phyloP scores from a whole-genome alignment of 129 eudicot genomes.

The Artemisia annua region DNA sequence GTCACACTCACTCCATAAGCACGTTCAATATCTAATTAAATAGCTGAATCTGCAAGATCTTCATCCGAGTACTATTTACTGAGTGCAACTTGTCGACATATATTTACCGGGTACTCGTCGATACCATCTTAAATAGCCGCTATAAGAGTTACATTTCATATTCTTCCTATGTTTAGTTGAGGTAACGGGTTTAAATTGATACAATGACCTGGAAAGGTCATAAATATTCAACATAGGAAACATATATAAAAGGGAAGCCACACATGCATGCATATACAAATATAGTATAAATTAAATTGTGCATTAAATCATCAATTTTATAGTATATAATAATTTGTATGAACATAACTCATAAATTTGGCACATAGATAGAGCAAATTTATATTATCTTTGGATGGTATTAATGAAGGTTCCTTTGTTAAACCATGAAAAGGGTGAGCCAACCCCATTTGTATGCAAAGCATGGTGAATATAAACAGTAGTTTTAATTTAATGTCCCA shows the following conservation, averaged over 20 bases:
- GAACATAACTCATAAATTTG: conserved; percentile 38
- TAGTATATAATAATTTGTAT: conserved; percentile 16
- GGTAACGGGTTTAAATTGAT: neutral
- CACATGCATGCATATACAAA: conserved; percentile 12
- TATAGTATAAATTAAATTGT: neutral
- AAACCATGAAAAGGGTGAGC: conserved; percentile 5
- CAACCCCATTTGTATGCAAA: conserved; percentile 36
- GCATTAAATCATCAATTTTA: conserved; percentile 2
- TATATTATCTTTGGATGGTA: conserved; percentile 38
- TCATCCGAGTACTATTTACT: no score
- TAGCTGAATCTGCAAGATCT: no score
- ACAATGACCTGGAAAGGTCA: conserved; percentile 22
- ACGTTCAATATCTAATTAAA: no score
- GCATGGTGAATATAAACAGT: conserved; percentile 32
- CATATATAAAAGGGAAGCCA: conserved; percentile 22
- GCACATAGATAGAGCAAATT: conserved; percentile 36
- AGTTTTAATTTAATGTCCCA: conserved; percentile 33
- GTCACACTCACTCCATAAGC: no score
- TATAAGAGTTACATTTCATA: no score
- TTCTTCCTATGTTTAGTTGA: no score
- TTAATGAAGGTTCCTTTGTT: conserved; percentile 39
- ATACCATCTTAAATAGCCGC: no score
- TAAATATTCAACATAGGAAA: conserved; percentile 29
- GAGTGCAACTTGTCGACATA: no score
- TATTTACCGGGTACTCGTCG: no score